These are phyloP conservation scores for Zymoseptoria ardabiliae DNA, from an alignment of 2,329 filamentous ascomycete genomes.

Conservation along the genomic window DNA sequence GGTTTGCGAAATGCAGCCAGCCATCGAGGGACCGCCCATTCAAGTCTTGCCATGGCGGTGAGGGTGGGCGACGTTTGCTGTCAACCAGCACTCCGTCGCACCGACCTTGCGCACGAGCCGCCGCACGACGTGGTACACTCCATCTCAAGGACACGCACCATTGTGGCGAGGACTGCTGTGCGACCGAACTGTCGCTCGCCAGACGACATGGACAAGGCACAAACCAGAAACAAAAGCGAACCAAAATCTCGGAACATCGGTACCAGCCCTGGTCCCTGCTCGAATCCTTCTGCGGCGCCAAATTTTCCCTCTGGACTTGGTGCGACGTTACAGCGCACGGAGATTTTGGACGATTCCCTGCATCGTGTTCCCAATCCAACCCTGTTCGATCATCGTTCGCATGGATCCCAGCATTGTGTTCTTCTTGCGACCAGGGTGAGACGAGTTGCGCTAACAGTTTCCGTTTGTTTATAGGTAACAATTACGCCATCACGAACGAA, in stretches of 20 bases:
- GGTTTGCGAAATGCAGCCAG: conserved; percentile 14
- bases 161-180: conserved; percentile 9
- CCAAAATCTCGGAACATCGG: conserved; percentile 4
- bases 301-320: neutral
- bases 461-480: conserved; percentile 59
- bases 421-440: neutral
- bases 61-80: conserved; percentile 15
- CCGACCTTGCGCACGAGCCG: conserved; percentile 16
- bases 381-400: conserved; percentile 8
- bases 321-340: conserved; percentile 19
- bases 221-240: conserved; percentile 3
- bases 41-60: conserved; percentile 11
- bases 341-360: conserved; percentile 1
- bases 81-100: conserved; percentile 17
- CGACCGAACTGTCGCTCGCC: conserved; percentile 20
- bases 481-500: conserved; percentile 84
- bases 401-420: conserved; percentile 1
- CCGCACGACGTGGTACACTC: conserved; percentile 15
- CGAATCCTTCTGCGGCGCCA: neutral
- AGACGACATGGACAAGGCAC: conserved; percentile 13
- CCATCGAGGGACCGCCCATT: conserved; percentile 5
- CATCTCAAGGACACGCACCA: conserved; percentile 3
- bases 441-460: neutral
- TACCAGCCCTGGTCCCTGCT: conserved; percentile 5
- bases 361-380: conserved; percentile 7